These are phyloP conservation scores for Serendipita sp. DNA, from an alignment of 768 basidiomycete species.

Conservation along the genomic window DNA sequence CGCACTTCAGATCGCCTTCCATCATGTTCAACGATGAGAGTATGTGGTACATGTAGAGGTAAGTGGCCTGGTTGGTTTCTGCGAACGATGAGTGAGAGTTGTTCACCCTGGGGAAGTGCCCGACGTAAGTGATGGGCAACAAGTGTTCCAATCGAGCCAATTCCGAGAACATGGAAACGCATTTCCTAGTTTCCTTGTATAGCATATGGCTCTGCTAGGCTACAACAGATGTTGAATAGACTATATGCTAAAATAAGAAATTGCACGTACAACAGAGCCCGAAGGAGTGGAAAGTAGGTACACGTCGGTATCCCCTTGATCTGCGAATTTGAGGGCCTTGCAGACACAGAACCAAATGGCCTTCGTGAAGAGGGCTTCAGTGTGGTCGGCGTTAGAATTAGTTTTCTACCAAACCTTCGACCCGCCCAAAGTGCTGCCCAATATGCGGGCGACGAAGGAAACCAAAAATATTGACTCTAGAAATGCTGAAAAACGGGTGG, in stretches of 20 bases:
- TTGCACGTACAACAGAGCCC: background rate
- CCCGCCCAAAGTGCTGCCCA: background rate
- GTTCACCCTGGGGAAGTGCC: slow-evolving; percentile 31
- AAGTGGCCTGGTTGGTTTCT: slow-evolving; percentile 23
- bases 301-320: background rate
- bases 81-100: slow-evolving; percentile 54
- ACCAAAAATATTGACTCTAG: background rate
- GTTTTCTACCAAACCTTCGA: background rate
- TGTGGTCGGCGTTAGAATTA: background rate
- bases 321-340: background rate
- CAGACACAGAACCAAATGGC: too few relatives aligned
- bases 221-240: background rate
- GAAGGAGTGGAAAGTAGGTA: background rate
- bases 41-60: slow-evolving; percentile 9
- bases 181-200: slow-evolving; percentile 21
- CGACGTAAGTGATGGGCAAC: slow-evolving; percentile 64
- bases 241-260: background rate
- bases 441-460: background rate
- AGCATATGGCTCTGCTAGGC: background rate
- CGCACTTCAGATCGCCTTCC: slow-evolving; percentile 10
- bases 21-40: slow-evolving; percentile 13
- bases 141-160: slow-evolving; percentile 73
- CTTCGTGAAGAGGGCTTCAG: background rate
- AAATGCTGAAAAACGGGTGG: background rate
- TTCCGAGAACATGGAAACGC: slow-evolving; percentile 62